Evolutionary conservation across 805 yeast genomes (phyloP), one percentile per base, ranked within the genome.

Genomic region (Candida argentea): DNA sequence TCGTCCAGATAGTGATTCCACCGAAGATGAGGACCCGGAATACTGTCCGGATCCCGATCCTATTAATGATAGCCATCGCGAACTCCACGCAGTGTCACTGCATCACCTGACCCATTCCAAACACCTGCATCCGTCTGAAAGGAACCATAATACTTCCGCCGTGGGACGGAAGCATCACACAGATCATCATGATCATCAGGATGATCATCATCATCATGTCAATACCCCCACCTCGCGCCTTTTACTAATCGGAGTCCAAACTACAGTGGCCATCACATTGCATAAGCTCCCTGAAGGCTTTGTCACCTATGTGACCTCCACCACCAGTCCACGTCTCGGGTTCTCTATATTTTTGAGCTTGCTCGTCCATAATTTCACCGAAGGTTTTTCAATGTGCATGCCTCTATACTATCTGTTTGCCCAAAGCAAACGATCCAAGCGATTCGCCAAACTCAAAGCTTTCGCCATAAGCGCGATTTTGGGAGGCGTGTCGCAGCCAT

Each of bases 261-360:
- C 97, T 0, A 75, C 87, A 5, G 50, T 87, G 28, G 97, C 94
- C 0, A 73, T 89, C 16, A 71, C 93, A 1, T 55, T 91, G 16
- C 98, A 89, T 56, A 87, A 91, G 49, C 65, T 89, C 15, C 98
- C 98, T 0, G 98, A 89, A 54, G 98, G 98, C 0, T 83, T 89
- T 44, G 75, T 89, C 30, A 79, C 93, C 25, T 89, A 72, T 49
- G 81, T 80, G 19, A 86, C 91, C 0, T 67, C 85, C 2, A 82
- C 79, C 44, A 73, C 80, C 2, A 55, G 65, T 33, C 59, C 61
- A 4, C 53, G 64, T 18, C 55, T 86, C 16, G 96, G 97, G 0
- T 42, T 85, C 13, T 67, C 84, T 10, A 84, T 89, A 8, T 87
- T 91, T 44, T 50, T 87, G 13, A 85, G 95, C 26, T 64, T 89